phyloP scores from a whole-genome alignment of 768 basidiomycete species.

The Suillus spraguei region DNA sequence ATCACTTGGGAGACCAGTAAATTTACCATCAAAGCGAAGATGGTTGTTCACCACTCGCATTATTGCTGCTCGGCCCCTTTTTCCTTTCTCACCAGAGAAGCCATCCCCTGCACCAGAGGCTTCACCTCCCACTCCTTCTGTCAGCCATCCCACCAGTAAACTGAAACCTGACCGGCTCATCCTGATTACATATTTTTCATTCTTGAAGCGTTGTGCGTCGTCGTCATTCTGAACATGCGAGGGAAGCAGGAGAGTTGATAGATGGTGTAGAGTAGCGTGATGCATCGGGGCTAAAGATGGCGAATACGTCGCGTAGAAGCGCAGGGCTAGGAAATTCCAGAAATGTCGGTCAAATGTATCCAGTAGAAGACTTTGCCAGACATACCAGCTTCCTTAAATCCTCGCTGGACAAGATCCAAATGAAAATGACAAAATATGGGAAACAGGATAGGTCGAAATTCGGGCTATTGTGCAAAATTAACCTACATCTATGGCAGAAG shows the following conservation, averaged over 20 bases:
- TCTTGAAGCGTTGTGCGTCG: constrained; percentile 80
- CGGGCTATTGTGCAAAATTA: constrained; percentile 61
- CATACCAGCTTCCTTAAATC: constrained; percentile 88
- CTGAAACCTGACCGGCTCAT: constrained; percentile 93
- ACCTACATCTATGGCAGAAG: neutral
- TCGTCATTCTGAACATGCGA: constrained; percentile 85
- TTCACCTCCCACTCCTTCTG: constrained; percentile 88
- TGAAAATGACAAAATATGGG: constrained; percentile 98
- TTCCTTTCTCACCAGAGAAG: constrained; percentile 79
- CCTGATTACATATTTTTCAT: constrained; percentile 87
- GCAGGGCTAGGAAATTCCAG: constrained; percentile 52
- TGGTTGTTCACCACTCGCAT: constrained; percentile 95
- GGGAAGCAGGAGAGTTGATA: constrained; percentile 80
- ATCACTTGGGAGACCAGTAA: neutral
- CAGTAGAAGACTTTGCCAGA: constrained; percentile 15
- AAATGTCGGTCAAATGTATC: constrained; percentile 11
- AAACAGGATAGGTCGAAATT: constrained; percentile 90
- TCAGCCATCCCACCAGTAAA: constrained; percentile 93
- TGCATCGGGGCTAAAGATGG: constrained; percentile 67
- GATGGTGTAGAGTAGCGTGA: constrained; percentile 67
- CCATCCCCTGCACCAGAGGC: constrained; percentile 79
- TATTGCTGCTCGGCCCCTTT: constrained; percentile 84
- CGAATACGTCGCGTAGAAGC: constrained; percentile 76
- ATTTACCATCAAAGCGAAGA: constrained; percentile 83
- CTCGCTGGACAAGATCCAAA: constrained; percentile 88